phyloP scores from a whole-genome alignment of 2,329 filamentous ascomycete genomes.

The Aureobasidium melanogenum region DNA sequence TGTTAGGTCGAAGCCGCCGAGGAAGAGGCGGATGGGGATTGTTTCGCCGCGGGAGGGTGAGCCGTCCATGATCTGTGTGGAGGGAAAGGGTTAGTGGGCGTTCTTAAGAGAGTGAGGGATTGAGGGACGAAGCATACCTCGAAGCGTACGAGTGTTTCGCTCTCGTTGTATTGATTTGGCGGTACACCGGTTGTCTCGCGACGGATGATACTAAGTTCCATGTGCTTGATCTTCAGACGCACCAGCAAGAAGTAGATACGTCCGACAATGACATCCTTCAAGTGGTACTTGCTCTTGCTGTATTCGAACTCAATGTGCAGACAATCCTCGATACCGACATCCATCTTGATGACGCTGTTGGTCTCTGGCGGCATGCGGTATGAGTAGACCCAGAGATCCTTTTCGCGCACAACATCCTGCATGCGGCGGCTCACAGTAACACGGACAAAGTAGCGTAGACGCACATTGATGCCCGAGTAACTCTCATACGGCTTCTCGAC shows the following conservation, averaged over 20 bases:
- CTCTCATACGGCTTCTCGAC: constrained; percentile 99
- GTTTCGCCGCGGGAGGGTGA: constrained; percentile 92
- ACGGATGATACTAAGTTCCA: constrained; percentile 97
- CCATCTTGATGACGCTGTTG: constrained; percentile 99
- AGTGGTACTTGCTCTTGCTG: constrained; percentile 97
- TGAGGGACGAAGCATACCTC: constrained; percentile 49
- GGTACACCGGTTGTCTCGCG: constrained; percentile 93
- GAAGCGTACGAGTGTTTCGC: constrained; percentile 92
- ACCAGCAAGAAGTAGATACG: constrained; percentile 97
- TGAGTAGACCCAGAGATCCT: constrained; percentile 99
- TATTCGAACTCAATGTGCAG: constrained; percentile 99
- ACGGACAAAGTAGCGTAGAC: constrained; percentile 94
- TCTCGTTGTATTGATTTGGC: constrained; percentile 99
- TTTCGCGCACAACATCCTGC: constrained; percentile 96
- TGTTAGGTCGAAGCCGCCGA: constrained; percentile 93
- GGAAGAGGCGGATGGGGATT: constrained; percentile 92
- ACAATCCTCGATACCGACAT: constrained; percentile 98
- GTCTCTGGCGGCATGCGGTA: constrained; percentile 97
- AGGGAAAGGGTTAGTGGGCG: constrained; percentile 14
- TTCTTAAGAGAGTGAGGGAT: neutral
- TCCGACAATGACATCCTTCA: constrained; percentile 98
- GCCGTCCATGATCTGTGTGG: constrained; percentile 83
- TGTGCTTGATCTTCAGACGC: constrained; percentile 97
- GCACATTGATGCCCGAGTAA: constrained; percentile 99
- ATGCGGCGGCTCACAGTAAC: constrained; percentile 95